Conservation (phyloP, 352 stramenopile genomes). For the Phytopythium montanum region DNA sequence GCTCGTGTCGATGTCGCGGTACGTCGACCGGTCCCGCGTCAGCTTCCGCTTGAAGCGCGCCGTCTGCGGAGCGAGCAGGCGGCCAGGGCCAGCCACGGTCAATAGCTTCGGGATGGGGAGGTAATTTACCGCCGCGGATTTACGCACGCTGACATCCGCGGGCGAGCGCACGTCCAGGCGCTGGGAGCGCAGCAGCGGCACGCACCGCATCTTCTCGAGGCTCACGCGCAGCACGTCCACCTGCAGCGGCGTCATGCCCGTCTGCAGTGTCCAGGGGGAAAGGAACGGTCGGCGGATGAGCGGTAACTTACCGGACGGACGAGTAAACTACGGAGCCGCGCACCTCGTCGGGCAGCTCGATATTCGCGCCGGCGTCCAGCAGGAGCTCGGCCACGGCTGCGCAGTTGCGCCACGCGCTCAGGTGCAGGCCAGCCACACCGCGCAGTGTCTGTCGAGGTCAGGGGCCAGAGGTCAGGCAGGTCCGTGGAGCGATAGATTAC, state of each 20-base stretch:
- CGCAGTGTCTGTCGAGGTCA: conserved; percentile 22
- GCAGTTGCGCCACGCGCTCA: conserved; percentile 31
- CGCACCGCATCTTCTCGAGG: conserved; percentile 42
- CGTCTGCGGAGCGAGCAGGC: conserved; percentile 16
- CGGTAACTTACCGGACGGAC: too few species aligned
- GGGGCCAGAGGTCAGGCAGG: background rate
- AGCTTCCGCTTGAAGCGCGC: conserved; percentile 27
- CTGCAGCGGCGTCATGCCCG: conserved; percentile 40
- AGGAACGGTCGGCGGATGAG: too few species aligned
- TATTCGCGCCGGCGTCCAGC: conserved; percentile 22
- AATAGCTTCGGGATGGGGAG: too few species aligned
- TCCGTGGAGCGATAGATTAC: background rate
- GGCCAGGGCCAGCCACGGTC: too few species aligned
- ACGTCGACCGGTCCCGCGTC: conserved; percentile 27
- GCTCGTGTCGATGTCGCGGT: conserved; percentile 39
- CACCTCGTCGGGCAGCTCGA: conserved; percentile 29
- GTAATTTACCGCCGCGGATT: too few species aligned
- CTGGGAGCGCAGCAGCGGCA: conserved; percentile 26
- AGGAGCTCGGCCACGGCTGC: conserved; percentile 19
- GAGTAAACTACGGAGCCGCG: background rate
- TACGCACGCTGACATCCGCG: conserved; percentile 22
- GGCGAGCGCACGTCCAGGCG: conserved; percentile 35
- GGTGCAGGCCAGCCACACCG: conserved; percentile 26
- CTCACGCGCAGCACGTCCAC: conserved; percentile 40
- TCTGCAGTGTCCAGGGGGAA: too few species aligned